These are phyloP conservation scores for Populus euphratica DNA, from an alignment of 345 rosid genomes.

Conservation along the genomic window DNA sequence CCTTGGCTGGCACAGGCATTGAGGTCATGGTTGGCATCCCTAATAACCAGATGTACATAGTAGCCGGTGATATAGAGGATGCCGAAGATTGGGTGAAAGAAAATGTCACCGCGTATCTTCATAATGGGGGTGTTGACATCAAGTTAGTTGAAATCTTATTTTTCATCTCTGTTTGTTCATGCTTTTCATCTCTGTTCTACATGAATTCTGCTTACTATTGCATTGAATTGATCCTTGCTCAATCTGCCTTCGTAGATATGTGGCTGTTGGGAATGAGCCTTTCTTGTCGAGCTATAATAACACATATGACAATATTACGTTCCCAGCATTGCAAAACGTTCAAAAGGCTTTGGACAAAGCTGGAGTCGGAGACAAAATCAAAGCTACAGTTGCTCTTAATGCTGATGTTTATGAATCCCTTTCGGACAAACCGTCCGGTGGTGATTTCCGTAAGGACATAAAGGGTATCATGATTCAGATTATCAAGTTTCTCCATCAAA, in stretches of 20 bases:
- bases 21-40: constrained; percentile 88
- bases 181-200: not conserved
- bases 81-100: constrained; percentile 76
- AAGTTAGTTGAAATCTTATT: constrained; percentile 31
- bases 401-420: constrained; percentile 70
- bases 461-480: constrained; percentile 40
- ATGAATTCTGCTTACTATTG: not conserved
- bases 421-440: constrained; percentile 62
- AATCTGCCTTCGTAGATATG: constrained; percentile 42
- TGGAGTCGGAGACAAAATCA: constrained; percentile 46
- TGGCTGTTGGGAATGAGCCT: constrained; percentile 88
- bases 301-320: constrained; percentile 32
- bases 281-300: constrained; percentile 66
- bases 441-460: constrained; percentile 50
- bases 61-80: constrained; percentile 31
- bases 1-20: constrained; percentile 50
- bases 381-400: constrained; percentile 64
- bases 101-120: constrained; percentile 50
- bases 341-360: constrained; percentile 65
- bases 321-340: constrained; percentile 68
- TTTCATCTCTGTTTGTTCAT: not conserved
- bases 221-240: not conserved
- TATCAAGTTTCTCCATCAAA: constrained; percentile 37
- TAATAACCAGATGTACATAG: constrained; percentile 39
- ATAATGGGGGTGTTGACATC: constrained; percentile 52